phyloP scores from a whole-genome alignment of 306 rosid species.

The Hippophae tibetana region DNA sequence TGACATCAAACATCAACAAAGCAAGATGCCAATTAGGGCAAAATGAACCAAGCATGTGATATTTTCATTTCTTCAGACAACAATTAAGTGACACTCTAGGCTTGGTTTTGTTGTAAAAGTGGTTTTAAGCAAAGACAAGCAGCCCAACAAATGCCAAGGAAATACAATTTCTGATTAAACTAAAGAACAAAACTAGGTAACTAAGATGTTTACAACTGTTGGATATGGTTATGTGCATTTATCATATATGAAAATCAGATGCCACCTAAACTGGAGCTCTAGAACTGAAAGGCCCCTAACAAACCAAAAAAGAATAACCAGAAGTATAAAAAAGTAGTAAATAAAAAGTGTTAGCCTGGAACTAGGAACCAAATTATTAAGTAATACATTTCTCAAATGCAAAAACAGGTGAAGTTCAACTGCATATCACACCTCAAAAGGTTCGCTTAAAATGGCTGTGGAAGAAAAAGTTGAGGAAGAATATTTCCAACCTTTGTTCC shows the following conservation, averaged over 20 bases:
- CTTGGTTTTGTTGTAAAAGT: too few relatives aligned
- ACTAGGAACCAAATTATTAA: background rate
- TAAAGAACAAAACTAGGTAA: too few relatives aligned
- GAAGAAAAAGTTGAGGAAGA: conserved; percentile 1
- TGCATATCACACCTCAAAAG: background rate
- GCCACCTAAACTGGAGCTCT: too few relatives aligned
- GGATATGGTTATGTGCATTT: too few relatives aligned
- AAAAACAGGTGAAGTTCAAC: background rate
- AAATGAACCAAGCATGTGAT: background rate
- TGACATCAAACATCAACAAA: conserved; percentile 33
- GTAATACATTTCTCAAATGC: background rate
- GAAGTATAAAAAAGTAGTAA: background rate
- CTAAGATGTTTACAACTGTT: too few relatives aligned
- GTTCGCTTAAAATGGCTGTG: background rate
- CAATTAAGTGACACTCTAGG: too few relatives aligned
- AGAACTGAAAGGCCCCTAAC: too few relatives aligned
- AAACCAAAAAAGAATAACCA: background rate
- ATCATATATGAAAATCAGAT: too few relatives aligned
- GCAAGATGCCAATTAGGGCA: conserved; percentile 18
- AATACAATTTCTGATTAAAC: too few relatives aligned
- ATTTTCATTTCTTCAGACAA: too few relatives aligned
- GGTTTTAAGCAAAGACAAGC: too few relatives aligned
- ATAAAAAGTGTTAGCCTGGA: background rate
- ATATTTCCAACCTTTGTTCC: conserved; percentile 56
- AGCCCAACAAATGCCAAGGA: too few relatives aligned